phyloP scores from a whole-genome alignment of 495 filamentous ascomycete species.

The Rhizodiscina lignyota region DNA sequence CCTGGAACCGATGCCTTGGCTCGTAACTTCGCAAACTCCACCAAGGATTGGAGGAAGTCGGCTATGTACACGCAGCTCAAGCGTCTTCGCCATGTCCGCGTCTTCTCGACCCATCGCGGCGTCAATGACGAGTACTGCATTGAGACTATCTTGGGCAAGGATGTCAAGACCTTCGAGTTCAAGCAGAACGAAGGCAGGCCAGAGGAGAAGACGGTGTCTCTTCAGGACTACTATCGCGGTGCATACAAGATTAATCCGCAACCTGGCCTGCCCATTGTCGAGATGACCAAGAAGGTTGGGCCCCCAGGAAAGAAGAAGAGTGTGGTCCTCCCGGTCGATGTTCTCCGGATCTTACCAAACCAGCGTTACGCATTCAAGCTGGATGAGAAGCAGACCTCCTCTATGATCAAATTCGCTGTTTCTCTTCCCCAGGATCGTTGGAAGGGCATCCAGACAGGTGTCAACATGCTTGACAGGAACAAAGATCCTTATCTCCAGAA shows the following conservation, averaged over 20 bases:
- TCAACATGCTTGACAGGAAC: conserved; percentile 48
- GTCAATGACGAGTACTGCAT: no score
- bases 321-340: conserved; percentile 62
- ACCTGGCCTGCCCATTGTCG: conserved; percentile 48
- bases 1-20: no score
- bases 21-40: no score
- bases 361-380: conserved; percentile 74
- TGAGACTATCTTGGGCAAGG: no score
- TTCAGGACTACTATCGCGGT: conserved; percentile 50
- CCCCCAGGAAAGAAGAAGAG: no score
- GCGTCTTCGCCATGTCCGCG: no score
- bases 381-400: conserved; percentile 45
- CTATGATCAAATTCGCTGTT: conserved; percentile 82
- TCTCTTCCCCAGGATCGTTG: conserved; percentile 45
- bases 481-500: conserved; percentile 46
- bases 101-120: no score
- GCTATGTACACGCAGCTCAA: conserved; percentile 7
- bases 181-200: conserved; percentile 33
- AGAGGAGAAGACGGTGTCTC: conserved; percentile 22
- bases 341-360: conserved; percentile 41
- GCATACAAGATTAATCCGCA: conserved; percentile 44
- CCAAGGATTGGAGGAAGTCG: conserved; percentile 8
- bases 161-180: conserved; percentile 42
- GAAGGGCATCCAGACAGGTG: conserved; percentile 42
- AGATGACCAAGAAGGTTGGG: conserved; percentile 52